Base-by-base conservation (phyloP, 2,329 filamentous ascomycete species). In the Sclerotinia nivalis region DNA sequence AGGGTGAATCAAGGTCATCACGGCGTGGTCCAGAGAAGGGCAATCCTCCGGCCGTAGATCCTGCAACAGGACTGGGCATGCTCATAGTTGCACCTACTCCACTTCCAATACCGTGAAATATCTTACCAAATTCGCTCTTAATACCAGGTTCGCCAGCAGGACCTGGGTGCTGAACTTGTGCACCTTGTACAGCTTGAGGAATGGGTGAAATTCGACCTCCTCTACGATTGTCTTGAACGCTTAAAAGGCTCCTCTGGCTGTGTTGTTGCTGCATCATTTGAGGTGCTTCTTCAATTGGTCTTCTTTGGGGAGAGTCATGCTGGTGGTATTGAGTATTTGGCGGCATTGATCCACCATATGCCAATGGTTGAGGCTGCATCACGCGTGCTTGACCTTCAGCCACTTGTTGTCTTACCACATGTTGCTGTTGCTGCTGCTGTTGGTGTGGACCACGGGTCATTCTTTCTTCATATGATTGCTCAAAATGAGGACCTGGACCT, bases 101-200 rank as follows among this genome's bases (percentile, higher is more conserved):
- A 78, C 88, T 89, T 22, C 89, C 94, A 74, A 98, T 93, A n/a
- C 95, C 95, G 25, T 93, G 93, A 81, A 97, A 97, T 85, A 97
- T 97, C 72, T 93, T 90, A 40, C 94, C 94, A 78, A 97, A 94
- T 79, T 97, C 95, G 78, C 90, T 96, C 84, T 97, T 97, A 77
- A 97, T 97, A 56, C 91, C 91, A 15, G 93, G 91, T 79, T 97
- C 93, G 22, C 90, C 91, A 20, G 89, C 88, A 8, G 93, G 92
- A 4, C 91, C 92, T 67, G 91, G 86, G 52, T 91, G 87, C 75
- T 93, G 91, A 22, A 90, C 88, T 79, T 97, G 94, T 1, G 92
- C 94, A 31, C 95, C 95, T 78, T 97, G 94, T 0, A 97, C 94
- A 31, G 95, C 94, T 80, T 97, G 95, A 0, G 95, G 95, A 22